Conservation (phyloP, 1,284 basidiomycete genomes). For the Tilletia setariae region DNA sequence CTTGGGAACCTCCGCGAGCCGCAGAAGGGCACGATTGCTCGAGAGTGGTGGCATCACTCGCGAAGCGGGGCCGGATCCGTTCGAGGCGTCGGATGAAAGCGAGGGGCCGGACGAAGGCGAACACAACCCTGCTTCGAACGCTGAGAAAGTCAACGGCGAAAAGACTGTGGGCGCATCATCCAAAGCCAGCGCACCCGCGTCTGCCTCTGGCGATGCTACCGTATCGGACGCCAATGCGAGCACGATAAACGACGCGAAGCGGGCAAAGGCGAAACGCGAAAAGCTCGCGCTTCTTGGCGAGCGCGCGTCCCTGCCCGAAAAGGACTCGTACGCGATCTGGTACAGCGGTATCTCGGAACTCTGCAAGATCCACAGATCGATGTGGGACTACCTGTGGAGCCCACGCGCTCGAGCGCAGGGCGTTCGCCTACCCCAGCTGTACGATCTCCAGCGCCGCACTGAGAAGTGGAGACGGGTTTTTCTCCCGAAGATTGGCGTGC, state of each 20-base stretch:
- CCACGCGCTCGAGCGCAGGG: constrained; percentile 72
- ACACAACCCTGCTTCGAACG: neutral
- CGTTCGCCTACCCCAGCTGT: constrained; percentile 66
- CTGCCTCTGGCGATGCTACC: neutral
- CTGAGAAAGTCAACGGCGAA: neutral
- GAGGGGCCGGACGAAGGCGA: neutral
- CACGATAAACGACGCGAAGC: neutral
- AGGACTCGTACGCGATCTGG: constrained; percentile 43
- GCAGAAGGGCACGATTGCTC: neutral
- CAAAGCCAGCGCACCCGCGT: neutral
- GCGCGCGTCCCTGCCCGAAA: constrained; percentile 9
- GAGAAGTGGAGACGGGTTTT: constrained; percentile 72
- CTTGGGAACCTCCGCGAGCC: neutral
- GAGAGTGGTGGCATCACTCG: constrained; percentile 6
- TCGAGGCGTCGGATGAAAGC: constrained; percentile 7
- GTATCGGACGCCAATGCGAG: neutral
- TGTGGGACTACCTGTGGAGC: constrained; percentile 73
- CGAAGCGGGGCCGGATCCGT: constrained; percentile 8
- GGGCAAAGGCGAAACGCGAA: neutral
- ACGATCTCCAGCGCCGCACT: constrained; percentile 64
- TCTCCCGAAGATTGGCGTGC: constrained; percentile 75
- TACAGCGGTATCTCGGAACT: constrained; percentile 65
- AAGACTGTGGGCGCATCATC: neutral
- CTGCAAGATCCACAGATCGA: constrained; percentile 67
- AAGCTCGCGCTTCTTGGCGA: constrained; percentile 8